These are phyloP conservation scores for Gossypium anomalum DNA, from an alignment of 345 rosid species.

Conservation along the genomic window DNA sequence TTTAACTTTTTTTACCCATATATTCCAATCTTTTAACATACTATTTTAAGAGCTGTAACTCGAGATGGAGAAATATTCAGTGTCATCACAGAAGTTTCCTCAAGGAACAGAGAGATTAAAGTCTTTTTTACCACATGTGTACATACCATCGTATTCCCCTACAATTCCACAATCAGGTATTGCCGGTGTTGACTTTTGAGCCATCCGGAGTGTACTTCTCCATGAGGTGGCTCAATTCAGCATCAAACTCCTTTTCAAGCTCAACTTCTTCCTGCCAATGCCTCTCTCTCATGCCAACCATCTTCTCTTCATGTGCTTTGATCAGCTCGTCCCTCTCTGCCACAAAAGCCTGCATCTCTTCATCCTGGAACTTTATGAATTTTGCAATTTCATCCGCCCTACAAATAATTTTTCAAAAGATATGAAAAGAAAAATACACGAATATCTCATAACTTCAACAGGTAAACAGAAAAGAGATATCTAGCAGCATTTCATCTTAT, in stretches of 20 bases:
- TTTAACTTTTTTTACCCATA: too few relatives aligned
- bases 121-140: too few relatives aligned
- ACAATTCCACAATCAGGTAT: too few relatives aligned
- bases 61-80: too few relatives aligned
- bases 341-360: conserved; percentile 57
- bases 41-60: too few relatives aligned
- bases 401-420: background rate
- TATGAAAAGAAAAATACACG: background rate
- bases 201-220: too few relatives aligned
- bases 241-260: conserved; percentile 49
- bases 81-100: too few relatives aligned
- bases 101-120: too few relatives aligned
- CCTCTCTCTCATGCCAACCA: conserved; percentile 48
- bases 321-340: conserved; percentile 62
- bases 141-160: too few relatives aligned
- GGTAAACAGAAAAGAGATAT: background rate
- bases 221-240: conserved; percentile 16
- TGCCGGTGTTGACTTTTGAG: too few relatives aligned
- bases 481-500: background rate
- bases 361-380: conserved; percentile 49
- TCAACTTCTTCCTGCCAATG: conserved; percentile 57
- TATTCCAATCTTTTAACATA: too few relatives aligned
- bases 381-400: conserved; percentile 52
- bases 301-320: conserved; percentile 44
- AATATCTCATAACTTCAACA: background rate